A percentile compares a stretch with the other conserved stretches of the same genome.
phyloP scores from a whole-genome alignment of 2,329 filamentous ascomycete species.

The Elsinoe necatrix region DNA sequence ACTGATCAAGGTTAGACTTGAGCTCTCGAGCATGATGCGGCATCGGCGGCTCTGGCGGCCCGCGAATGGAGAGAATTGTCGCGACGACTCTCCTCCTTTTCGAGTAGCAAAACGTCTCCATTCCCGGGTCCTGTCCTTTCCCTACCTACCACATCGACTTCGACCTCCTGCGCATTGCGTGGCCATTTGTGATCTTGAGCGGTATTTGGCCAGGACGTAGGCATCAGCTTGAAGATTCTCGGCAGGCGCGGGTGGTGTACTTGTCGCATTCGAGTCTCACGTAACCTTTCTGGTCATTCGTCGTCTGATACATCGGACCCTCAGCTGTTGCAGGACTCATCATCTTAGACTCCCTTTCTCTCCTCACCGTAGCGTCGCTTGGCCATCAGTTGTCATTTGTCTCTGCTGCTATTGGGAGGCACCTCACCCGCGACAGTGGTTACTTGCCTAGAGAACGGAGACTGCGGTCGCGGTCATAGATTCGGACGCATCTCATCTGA shows the following conservation, averaged over 20 bases:
- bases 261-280: not conserved
- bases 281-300: not conserved
- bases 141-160: too few relatives aligned
- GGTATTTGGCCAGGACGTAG: not conserved
- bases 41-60: too few relatives aligned
- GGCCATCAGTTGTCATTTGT: not conserved
- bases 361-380: not conserved
- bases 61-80: too few relatives aligned
- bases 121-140: too few relatives aligned
- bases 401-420: not conserved
- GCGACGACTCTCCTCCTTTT: too few relatives aligned
- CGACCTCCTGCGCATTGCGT: not conserved
- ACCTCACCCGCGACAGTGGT: not conserved
- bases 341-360: not conserved
- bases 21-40: too few relatives aligned
- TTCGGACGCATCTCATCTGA: conserved; percentile 6
- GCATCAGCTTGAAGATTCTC: not conserved
- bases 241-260: not conserved
- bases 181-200: not conserved
- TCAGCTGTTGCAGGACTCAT: not conserved
- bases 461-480: conserved; percentile 11
- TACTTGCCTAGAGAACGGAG: not conserved
- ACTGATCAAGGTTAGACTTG: too few relatives aligned
- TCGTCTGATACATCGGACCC: not conserved
- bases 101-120: too few relatives aligned